A percentile compares a stretch with the other conserved stretches of the same genome.
Evolutionary conservation across 805 yeast species (phyloP).

Genomic region (Starmerella ratchasimensis): DNA sequence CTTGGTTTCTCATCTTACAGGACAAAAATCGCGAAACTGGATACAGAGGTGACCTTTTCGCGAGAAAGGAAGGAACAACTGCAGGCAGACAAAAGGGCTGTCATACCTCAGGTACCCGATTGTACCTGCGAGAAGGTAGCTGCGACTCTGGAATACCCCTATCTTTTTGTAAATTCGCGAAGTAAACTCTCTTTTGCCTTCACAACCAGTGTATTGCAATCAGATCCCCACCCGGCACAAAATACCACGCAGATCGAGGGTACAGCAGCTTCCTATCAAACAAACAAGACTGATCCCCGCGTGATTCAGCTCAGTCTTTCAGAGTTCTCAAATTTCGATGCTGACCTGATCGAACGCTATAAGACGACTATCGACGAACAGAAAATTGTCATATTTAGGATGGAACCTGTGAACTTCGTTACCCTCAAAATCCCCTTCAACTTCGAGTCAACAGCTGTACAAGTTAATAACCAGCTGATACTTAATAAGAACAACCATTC

Average conservation of each 20-base stretch:
- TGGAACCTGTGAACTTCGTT: background rate
- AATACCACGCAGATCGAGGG: too few relatives aligned
- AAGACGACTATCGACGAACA: background rate
- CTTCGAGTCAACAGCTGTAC: conserved; percentile 6
- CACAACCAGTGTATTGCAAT: background rate
- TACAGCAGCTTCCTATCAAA: background rate
- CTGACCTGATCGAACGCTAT: background rate
- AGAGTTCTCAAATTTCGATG: conserved; percentile 2
- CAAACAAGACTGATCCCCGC: conserved; percentile 2
- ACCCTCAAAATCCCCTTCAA: conserved; percentile 5
- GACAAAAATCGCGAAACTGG: too few relatives aligned
- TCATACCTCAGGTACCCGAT: background rate
- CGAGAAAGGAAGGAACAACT: conserved; percentile 7
- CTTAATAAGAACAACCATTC: background rate
- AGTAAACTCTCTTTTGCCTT: background rate
- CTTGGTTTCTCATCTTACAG: background rate
- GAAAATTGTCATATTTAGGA: conserved; percentile 8
- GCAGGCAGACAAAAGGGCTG: conserved; percentile 1
- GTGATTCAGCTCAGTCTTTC: background rate
- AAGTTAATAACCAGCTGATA: conserved; percentile 3
- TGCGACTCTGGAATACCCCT: conserved; percentile 5
- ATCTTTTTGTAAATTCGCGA: conserved; percentile 2
- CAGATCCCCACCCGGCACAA: background rate
- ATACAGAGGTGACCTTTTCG: background rate
- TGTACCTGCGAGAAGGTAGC: background rate